Evolutionary conservation across 148 eudicot species (phyloP).

Genomic region (Silene uniflora): DNA sequence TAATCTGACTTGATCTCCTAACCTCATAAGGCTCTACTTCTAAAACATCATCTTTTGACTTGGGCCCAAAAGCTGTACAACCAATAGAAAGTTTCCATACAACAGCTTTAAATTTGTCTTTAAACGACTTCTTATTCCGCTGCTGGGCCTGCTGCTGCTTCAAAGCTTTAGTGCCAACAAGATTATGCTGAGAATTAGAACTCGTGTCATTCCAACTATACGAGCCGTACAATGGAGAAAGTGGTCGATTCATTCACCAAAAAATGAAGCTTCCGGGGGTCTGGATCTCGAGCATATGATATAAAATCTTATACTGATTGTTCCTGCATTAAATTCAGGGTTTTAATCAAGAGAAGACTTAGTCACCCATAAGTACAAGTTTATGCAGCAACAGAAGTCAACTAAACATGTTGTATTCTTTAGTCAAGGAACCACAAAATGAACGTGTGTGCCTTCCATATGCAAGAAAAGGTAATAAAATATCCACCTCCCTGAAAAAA

Average conservation of each 20-base stretch:
- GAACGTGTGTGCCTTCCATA: background rate
- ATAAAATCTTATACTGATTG: background rate
- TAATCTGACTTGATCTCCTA: slow-evolving; percentile 12
- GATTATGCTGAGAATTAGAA: slow-evolving; percentile 8
- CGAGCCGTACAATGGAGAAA: slow-evolving; percentile 13
- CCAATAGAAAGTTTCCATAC: slow-evolving; percentile 22
- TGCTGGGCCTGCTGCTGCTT: slow-evolving; percentile 7
- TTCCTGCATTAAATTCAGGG: background rate
- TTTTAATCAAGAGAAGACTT: background rate
- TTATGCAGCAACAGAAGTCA: background rate
- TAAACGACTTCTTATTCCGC: slow-evolving; percentile 13
- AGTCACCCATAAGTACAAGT: background rate
- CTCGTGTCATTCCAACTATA: background rate
- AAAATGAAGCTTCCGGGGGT: background rate
- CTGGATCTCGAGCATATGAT: slow-evolving; percentile 8
- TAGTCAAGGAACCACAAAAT: background rate
- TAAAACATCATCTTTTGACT: slow-evolving; percentile 17
- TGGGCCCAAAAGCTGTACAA: slow-evolving; percentile 21
- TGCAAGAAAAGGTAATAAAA: background rate
- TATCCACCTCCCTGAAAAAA: background rate
- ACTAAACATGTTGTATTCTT: background rate
- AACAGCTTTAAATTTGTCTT: slow-evolving; percentile 14
- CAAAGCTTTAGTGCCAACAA: background rate
- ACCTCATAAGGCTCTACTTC: slow-evolving; percentile 14
- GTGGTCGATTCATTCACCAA: slow-evolving; percentile 21